Conservation (phyloP, 441 rosid species). For the Raphanus hybrid region DNA sequence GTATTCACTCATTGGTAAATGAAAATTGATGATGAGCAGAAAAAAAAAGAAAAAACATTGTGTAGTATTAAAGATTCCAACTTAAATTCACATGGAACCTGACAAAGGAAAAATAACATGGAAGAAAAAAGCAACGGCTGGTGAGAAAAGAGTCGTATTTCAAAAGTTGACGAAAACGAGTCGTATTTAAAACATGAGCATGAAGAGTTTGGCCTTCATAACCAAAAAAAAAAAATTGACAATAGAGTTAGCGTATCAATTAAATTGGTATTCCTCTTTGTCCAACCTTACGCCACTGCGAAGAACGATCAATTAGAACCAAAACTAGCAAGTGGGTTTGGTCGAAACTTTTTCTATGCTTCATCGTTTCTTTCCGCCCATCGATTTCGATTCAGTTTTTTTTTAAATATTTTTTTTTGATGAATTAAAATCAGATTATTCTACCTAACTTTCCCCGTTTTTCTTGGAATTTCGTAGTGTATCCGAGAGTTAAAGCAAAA, state of each 20-base stretch:
- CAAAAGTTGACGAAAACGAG: constrained; percentile 2
- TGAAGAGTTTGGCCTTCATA: constrained; percentile 27
- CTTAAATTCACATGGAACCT: constrained; percentile 13
- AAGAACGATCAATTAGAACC: no score
- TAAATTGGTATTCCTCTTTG: no score
- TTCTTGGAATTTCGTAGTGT: constrained; percentile 28
- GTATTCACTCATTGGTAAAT: no score
- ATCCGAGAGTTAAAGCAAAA: constrained; percentile 33
- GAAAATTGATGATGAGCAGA: no score
- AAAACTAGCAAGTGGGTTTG: constrained; percentile 24
- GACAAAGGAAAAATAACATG: not conserved
- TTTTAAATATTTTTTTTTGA: not conserved
- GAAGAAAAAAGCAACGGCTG: constrained; percentile 10
- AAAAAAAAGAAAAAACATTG: not conserved
- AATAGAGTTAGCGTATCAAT: not conserved
- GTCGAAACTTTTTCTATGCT: not conserved
- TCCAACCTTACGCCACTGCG: no score
- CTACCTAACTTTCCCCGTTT: not conserved
- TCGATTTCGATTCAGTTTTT: constrained; percentile 3
- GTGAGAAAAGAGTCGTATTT: constrained; percentile 16
- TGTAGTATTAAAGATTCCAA: not conserved
- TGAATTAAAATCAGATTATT: no score
- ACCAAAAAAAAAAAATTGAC: not conserved
- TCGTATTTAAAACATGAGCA: constrained; percentile 9
- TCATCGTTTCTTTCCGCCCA: not conserved